Evolutionary conservation across 176 grass and related monocot species (phyloP).

Genomic region (Musa beccarii): DNA sequence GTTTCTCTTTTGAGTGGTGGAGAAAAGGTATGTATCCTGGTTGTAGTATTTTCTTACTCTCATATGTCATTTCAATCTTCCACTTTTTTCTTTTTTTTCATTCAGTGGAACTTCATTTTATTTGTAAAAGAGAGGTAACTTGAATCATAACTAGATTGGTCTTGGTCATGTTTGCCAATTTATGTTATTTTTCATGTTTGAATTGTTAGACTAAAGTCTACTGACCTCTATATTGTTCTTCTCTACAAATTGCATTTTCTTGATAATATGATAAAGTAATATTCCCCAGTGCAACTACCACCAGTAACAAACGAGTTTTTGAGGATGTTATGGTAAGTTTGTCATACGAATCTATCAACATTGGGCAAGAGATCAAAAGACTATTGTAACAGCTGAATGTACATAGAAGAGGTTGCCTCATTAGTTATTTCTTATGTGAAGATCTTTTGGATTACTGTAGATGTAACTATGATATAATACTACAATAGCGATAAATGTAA

Average conservation of each 20-base stretch:
- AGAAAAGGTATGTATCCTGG: conserved; percentile 55
- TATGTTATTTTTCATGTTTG: not conserved
- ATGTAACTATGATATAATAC: not conserved
- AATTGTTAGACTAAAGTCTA: not conserved
- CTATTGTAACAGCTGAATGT: not conserved
- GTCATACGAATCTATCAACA: not conserved
- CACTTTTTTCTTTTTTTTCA: not conserved
- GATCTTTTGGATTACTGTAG: not conserved
- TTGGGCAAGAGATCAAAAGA: not conserved
- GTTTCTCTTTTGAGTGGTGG: conserved; percentile 83
- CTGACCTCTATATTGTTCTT: not conserved
- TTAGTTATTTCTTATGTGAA: not conserved
- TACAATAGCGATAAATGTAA: no score
- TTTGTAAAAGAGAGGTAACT: not conserved
- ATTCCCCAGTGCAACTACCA: not conserved
- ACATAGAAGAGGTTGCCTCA: not conserved
- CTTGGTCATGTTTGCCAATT: not conserved
- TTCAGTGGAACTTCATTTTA: not conserved
- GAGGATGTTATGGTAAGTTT: not conserved
- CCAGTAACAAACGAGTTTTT: not conserved
- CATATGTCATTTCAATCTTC: conserved; percentile 5
- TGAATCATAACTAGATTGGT: not conserved
- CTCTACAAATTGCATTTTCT: not conserved
- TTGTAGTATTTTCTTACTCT: not conserved
- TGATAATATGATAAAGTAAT: not conserved